Conservation (phyloP, 768 basidiomycete genomes). For the Gelatoporia subvermispora region DNA sequence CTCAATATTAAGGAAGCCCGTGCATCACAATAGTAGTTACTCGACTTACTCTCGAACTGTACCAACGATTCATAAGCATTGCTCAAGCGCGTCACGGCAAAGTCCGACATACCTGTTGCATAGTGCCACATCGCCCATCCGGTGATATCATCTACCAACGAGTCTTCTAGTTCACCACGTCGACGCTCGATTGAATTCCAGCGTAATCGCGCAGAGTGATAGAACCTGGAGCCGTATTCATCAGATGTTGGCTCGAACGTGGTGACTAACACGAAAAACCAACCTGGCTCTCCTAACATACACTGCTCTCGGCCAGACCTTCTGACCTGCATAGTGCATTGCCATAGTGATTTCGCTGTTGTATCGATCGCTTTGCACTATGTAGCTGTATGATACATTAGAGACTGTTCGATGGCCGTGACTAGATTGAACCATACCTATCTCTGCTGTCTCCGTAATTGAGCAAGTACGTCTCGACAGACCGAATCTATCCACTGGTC, state of each 20-base stretch:
- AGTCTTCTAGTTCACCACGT: constrained; percentile 54
- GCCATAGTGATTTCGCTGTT: constrained; percentile 60
- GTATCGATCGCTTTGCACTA: constrained; percentile 52
- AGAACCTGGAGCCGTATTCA: constrained; percentile 35
- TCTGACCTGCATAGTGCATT: constrained; percentile 64
- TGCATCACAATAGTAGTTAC: constrained; percentile 15
- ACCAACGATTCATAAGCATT: background rate
- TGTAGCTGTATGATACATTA: constrained; percentile 37
- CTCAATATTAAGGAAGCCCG: background rate
- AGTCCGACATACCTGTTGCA: constrained; percentile 35
- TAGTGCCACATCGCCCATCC: constrained; percentile 81
- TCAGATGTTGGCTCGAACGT: background rate
- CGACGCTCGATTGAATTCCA: constrained; percentile 74
- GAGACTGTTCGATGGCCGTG: background rate
- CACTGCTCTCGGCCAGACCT: constrained; percentile 71
- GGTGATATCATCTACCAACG: constrained; percentile 63
- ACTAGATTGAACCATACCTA: constrained; percentile 22
- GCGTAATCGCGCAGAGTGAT: constrained; percentile 60
- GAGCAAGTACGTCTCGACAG: constrained; percentile 66
- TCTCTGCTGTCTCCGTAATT: constrained; percentile 74
- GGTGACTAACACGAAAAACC: constrained; percentile 4
- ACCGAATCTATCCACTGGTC: constrained; percentile 43
- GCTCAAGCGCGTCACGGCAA: background rate
- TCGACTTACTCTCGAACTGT: constrained; percentile 27
- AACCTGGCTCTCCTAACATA: constrained; percentile 65